Percentiles rank a stretch among this genome's conserved stretches.
Conservation (phyloP, 192 early-diverging fungal genomes). For the Chytriomyces sp. region DNA sequence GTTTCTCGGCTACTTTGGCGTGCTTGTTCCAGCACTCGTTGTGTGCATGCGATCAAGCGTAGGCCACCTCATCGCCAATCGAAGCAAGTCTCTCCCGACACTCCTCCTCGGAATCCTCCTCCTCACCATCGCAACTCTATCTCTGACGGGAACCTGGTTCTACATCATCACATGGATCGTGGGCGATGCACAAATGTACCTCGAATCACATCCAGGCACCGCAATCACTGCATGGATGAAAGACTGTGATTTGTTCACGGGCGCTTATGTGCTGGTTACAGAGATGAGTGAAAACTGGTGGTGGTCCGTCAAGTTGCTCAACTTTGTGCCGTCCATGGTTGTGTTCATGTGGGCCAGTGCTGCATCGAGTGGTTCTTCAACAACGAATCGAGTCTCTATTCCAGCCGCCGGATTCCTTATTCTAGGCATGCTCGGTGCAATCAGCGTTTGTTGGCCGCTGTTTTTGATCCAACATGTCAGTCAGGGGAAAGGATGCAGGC, state of each 20-base stretch:
- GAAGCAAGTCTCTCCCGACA: not conserved
- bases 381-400: not conserved
- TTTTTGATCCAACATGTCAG: not conserved
- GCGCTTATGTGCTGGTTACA: slow-evolving; percentile 1
- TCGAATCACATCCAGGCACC: not conserved
- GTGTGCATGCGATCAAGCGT: not conserved
- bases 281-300: slow-evolving; percentile 5
- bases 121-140: not conserved
- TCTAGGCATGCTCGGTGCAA: slow-evolving; percentile 5
- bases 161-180: slow-evolving; percentile 6
- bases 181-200: not conserved
- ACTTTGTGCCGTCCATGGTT: slow-evolving; percentile 18
- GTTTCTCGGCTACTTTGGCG: not conserved
- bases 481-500: not conserved
- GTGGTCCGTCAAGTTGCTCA: slow-evolving; percentile 7
- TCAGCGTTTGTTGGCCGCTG: slow-evolving; percentile 4
- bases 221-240: slow-evolving; percentile 1
- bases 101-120: not conserved
- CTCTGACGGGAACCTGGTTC: not conserved
- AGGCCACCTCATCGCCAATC: not conserved
- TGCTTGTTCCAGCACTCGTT: not conserved
- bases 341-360: not conserved
- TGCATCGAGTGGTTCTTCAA: not conserved
- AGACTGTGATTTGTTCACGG: slow-evolving; percentile 13
- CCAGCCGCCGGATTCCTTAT: not conserved